Evolutionary conservation across 768 basidiomycete genomes (phyloP).

Genomic region (Termitomyces sp.): DNA sequence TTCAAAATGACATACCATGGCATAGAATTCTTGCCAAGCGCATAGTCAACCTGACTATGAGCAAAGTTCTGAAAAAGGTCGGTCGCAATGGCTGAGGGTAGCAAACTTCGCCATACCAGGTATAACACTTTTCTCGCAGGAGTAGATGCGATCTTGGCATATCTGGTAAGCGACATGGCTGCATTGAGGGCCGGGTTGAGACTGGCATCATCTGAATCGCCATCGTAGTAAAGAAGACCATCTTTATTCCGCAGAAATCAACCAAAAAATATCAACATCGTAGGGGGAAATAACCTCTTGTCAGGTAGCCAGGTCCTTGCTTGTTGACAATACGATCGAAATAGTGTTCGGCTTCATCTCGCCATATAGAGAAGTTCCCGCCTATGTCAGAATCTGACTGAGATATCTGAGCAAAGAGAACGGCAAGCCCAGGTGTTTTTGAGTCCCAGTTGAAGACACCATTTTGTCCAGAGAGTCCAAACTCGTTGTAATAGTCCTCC

Average conservation of each 20-base stretch:
- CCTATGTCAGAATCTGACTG: conserved; percentile 47
- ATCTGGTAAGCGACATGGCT: conserved; percentile 78
- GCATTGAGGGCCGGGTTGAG: conserved; percentile 85
- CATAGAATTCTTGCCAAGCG: conserved; percentile 88
- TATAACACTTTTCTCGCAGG: conserved; percentile 54
- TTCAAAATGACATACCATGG: conserved; percentile 41
- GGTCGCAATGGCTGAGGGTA: conserved; percentile 9
- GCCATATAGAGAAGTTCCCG: conserved; percentile 64
- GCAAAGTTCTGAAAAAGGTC: conserved; percentile 53
- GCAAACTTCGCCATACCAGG: conserved; percentile 30
- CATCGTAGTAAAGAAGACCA: conserved; percentile 76
- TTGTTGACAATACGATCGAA: conserved; percentile 68
- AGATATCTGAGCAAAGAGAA: conserved; percentile 73
- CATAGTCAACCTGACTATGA: conserved; percentile 73
- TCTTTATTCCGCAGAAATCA: conserved; percentile 33
- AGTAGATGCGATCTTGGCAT: conserved; percentile 67
- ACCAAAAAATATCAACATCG: neutral
- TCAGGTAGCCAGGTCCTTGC: conserved; percentile 48
- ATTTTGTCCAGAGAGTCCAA: conserved; percentile 44
- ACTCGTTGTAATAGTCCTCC: conserved; percentile 52
- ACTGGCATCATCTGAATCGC: conserved; percentile 74
- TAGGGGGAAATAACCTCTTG: conserved; percentile 43
- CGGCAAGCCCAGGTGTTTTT: conserved; percentile 68
- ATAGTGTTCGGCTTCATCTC: conserved; percentile 62
- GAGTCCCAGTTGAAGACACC: conserved; percentile 87